Base-by-base conservation (phyloP, 1,284 basidiomycete genomes). In the Moesziomyces globuligerus region DNA sequence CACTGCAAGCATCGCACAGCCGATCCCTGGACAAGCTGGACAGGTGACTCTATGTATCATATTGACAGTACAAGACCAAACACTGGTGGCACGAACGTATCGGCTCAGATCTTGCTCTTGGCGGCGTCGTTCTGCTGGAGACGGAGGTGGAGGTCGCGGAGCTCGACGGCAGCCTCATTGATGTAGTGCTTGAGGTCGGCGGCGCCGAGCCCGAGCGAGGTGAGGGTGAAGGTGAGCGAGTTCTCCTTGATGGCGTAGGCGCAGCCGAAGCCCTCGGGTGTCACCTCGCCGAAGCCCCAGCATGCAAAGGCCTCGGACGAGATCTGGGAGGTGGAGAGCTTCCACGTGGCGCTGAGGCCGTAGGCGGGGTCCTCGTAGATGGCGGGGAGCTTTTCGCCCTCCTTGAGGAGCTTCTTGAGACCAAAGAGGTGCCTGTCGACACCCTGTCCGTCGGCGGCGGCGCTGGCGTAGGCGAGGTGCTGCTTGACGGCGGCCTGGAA, bases 371-470 rank as follows among this genome's bases (percentile, higher is more conserved):
- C 94, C 53, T 84, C 87, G 86, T 93, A 97, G 11, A 97, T 85
- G 58, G 84, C 88, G 0, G 94, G 94, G 36, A 90, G 61, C 52
- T 86, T 83, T 83, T 98, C 94, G 37, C 89, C 91, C 24, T 89
- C 87, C 58, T 87, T 85, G 48, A 98, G 76, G 71, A 92, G 85
- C 85, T 90, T 91, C 86, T 93, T 96, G 74, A 93, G 83, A 32
- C 90, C 96, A 83, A 95, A 97, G 55, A 98, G 85, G 84, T 98
- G 95, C 37, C 95, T 87, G 83, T 98, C 96, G 24, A 98, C 93
- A 48, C 94, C 96, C 83, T 93, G 90, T 0, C 91, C 95, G 69
- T 96, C 92, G 5, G 94, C 92, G 1, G 94, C 94, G 89, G 92
- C 94, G 5, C 87, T 86, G 3, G 91, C 89, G 83, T 98, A 97